Evolutionary conservation across 495 filamentous ascomycete genomes (phyloP).

Genomic region (Podospora fimiseda): DNA sequence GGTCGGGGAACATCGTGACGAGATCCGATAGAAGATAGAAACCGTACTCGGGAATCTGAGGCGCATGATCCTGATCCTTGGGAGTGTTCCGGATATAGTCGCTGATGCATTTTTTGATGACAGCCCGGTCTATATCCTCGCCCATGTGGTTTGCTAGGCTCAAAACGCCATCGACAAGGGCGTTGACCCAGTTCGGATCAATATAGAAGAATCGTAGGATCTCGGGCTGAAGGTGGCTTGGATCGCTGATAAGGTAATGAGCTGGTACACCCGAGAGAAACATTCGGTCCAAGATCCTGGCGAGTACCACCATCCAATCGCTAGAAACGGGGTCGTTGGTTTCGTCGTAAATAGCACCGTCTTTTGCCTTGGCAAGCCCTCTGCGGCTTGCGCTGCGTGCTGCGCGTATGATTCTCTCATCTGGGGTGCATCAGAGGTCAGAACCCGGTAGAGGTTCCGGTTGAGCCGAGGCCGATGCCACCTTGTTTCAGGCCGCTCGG

Average conservation of each 20-base stretch:
- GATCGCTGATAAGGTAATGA: constrained; percentile 39
- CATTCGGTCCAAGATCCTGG: constrained; percentile 34
- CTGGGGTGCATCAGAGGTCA: too few species aligned
- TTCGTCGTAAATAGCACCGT: constrained; percentile 27
- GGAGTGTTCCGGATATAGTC: constrained; percentile 18
- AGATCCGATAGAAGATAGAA: constrained; percentile 24
- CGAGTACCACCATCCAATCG: constrained; percentile 32
- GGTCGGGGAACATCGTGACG: constrained; percentile 24
- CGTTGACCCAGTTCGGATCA: constrained; percentile 40
- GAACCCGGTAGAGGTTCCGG: too few species aligned
- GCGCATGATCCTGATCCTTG: neutral
- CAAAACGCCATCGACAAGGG: constrained; percentile 44
- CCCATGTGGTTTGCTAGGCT: constrained; percentile 35
- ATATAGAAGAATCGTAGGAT: constrained; percentile 43
- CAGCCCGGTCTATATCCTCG: constrained; percentile 22
- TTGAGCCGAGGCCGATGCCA: too few species aligned
- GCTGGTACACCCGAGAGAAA: constrained; percentile 31
- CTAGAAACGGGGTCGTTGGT: constrained; percentile 18
- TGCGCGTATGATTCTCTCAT: too few species aligned
- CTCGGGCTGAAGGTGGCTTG: constrained; percentile 33
- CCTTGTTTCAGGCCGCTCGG: too few species aligned
- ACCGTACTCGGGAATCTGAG: constrained; percentile 26
- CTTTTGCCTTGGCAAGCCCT: neutral
- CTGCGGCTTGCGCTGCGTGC: too few species aligned
- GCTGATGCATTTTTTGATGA: constrained; percentile 31